Base-by-base conservation (phyloP, 2,329 filamentous ascomycete genomes). In the Herpotrichia juniperi region DNA sequence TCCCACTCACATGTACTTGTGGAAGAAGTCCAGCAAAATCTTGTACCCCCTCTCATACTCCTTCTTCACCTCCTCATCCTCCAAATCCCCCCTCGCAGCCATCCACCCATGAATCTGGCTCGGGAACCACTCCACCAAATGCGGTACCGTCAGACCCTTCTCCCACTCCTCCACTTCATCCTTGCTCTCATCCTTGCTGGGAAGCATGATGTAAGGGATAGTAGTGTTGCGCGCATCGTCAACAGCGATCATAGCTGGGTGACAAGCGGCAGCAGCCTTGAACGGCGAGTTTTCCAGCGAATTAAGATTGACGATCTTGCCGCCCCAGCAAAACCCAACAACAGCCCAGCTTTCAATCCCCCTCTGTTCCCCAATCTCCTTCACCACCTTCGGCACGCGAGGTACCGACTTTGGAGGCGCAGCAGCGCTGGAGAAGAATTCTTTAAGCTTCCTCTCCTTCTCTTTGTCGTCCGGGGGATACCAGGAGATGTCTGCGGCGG, bases 401-500 rank as follows among this genome's bases (percentile, higher is more conserved):
- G 79, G 74, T 28, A 86, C 75, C 8, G 78, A 84, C 69, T 81
- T 81, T 25, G 82, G 81, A n/a, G 84, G 83, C 2, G 80, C 80
- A 25, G 83, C 84, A 53, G 79, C 46, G 78, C 82, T 51, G 78
- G 63, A 75, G n/a, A 87, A 86, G 76, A 85, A 86, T 52, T 83
- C 71, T 54, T 81, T 81, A 12, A 87, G 76, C 67, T 85, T 85
- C 72, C 83, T 64, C 58, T 79, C 79, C 72, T 87, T 83, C 53
- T 87, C 84, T 34, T 84, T 76, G 55, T 76, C 85, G 66, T 84
- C 77, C 14, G 83, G 83, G 0, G 83, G 83, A 68, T 83, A 85
- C 81, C 82, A 85, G 46, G 76, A 77, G 62, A 86, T 83, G 60
- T 83, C 81, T 54, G 80, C 84, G 30, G 90, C 88, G 59, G 84